Base-by-base conservation (phyloP, 2,329 filamentous ascomycete genomes). In the Sporothrix brasiliensis region DNA sequence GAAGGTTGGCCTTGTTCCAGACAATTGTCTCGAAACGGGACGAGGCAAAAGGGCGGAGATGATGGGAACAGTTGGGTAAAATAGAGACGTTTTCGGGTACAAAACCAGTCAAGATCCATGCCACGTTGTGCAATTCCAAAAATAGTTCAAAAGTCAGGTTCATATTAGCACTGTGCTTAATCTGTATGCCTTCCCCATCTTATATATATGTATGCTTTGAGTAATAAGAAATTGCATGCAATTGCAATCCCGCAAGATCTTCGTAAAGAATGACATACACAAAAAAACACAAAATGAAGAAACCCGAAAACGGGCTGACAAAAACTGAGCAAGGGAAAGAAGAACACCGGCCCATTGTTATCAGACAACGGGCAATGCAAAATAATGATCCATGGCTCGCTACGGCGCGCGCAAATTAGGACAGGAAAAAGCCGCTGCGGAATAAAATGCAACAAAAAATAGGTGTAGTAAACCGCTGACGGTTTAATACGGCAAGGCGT, bases 401-500 rank as follows among this genome's bases (percentile, higher is more conserved):
- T 50, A 24, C 65, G 3, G 39, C 34, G 41, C 34, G 60, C 58
- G 54, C 30, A 44, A 49, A 69, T 56, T 44, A 52, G 44, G 19
- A 44, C 14, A 27, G 53, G 44, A 30, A n/a, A 13, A 30, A 19
- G 19, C 30, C 10, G 10, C 16, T 30, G 16, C 5, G 41, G 39
- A 49, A 56, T 4, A n/a, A 44, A 44, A 53, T 58, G 6, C 6
- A 13, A 44, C 13, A 44, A 19, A 44, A 54, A 50, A 63, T 49
- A 50, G 11, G 2, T 30, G 39, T 16, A 44, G 4, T 7, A 21
- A 52, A 63, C 1, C 30, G 10, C 16, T 2, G 21, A 53, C 19
- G 13, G 34, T 34, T 67, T 70, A 74, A 41, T 73, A 73, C 2
- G 71, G 73, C 70, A 73, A 63, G 14, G 71, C 73, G n/a, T 75